Evolutionary conservation across 331 rosid genomes (phyloP), one percentile per base, ranked within the genome.

Genomic region (Ulmus americana): DNA sequence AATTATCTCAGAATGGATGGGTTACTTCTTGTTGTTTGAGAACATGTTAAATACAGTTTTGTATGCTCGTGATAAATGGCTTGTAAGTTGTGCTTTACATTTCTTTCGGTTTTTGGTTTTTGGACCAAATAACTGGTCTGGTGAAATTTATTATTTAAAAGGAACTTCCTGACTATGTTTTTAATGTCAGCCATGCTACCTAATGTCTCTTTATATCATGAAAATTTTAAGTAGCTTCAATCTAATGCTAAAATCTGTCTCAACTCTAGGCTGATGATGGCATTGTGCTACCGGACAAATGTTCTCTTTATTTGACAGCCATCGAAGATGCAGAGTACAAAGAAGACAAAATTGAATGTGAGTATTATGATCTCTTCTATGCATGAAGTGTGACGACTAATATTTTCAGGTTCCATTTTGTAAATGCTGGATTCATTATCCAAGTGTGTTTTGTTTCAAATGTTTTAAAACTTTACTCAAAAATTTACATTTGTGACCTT

Each of bases 1-100:
- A 38, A 94, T 94, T 39, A 87, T 94, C 65, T 94, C 99, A 7
- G 99, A 94, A 71, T 94, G 99, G 99, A 94, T 94, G 99, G 99
- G 99, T 45, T 94, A 94, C 71, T 94, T 94, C 74, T 83, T 94
- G 77, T 75, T 94, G 88, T 94, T 90, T 73, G 99, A 94, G 86
- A 94, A 94, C 67, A 94, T 94, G 99, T 74, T 94, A 67, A 85
- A 94, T 66, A 87, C 99, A 1, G 99, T 94, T 39, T 81, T 94
- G 22, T 82, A 79, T 82, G 99, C 99, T 64, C 99, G 99, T 35
- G 99, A 94, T 78, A 94, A 94, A 77, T 94, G 99, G 99, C 96
- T 94, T 65, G 99, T 94, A 70, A 84, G 99, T 83, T 16, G 45
- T 38, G 12, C 39, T 73, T 42, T 62, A 22, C n/a, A n/a, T 59